These are phyloP conservation scores for Zymoseptoria pseudotritici DNA, from an alignment of 2,329 filamentous ascomycete genomes.

Conservation along the genomic window DNA sequence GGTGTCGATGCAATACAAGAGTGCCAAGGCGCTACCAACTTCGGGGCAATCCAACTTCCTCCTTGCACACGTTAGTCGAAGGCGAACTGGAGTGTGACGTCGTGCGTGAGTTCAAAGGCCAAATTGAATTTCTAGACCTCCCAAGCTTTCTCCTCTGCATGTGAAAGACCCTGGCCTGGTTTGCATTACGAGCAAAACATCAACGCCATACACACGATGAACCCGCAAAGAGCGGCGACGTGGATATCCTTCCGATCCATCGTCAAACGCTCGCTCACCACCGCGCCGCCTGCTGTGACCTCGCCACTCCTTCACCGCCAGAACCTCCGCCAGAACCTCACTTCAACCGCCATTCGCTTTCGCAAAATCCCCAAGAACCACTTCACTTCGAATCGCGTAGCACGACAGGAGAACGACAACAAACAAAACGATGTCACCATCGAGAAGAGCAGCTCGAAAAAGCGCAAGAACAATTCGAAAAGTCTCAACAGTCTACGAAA, in stretches of 20 bases:
- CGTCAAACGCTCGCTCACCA: conserved; percentile 20
- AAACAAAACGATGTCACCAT: conserved; percentile 2
- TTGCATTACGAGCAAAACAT: not conserved
- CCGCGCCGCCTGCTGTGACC: conserved; percentile 12
- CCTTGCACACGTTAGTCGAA: no score
- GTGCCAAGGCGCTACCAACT: no score
- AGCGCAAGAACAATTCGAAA: conserved; percentile 44
- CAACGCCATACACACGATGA: not conserved
- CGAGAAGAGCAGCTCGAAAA: conserved; percentile 19
- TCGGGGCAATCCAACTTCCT: no score
- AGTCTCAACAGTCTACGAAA: conserved; percentile 64
- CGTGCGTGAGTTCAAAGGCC: not conserved
- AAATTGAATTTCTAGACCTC: not conserved
- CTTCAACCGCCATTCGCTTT: conserved; percentile 15
- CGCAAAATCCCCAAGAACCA: conserved; percentile 20
- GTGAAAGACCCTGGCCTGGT: not conserved
- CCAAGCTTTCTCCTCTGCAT: not conserved
- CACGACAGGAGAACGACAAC: conserved; percentile 14
- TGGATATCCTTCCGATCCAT: conserved; percentile 25
- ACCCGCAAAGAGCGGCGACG: conserved; percentile 16
- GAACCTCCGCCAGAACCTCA: conserved; percentile 11
- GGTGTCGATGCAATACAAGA: no score
- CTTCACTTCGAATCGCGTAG: conserved; percentile 17
- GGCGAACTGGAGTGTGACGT: no score
- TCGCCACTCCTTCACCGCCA: conserved; percentile 12